Percentiles rank a stretch among this genome's conserved stretches.
Evolutionary conservation across 2,329 filamentous ascomycete genomes (phyloP).

Genomic region (Nigrospora osmanthi): DNA sequence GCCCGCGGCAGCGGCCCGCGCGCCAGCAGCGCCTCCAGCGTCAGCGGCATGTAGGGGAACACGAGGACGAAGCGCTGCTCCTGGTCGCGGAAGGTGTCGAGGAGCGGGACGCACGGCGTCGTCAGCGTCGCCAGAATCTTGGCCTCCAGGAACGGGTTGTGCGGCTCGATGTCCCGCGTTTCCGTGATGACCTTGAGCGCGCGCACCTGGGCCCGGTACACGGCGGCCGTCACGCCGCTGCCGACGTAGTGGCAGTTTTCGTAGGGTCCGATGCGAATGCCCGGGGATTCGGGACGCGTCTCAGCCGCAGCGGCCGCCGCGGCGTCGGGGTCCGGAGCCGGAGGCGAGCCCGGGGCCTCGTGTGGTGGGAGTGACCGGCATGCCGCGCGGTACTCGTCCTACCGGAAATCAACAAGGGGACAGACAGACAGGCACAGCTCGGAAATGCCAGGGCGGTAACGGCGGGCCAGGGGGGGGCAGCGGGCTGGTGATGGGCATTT

Average conservation of each 20-base stretch:
- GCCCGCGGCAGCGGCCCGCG: constrained; percentile 25
- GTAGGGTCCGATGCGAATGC: constrained; percentile 46
- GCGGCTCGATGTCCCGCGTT: constrained; percentile 65
- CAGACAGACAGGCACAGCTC: no score
- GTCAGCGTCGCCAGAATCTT: constrained; percentile 58
- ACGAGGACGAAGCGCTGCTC: constrained; percentile 67
- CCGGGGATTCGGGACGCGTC: constrained; percentile 15
- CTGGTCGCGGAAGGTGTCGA: constrained; percentile 67
- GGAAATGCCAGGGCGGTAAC: no score
- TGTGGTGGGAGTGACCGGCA: constrained; percentile 18
- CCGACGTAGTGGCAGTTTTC: constrained; percentile 45
- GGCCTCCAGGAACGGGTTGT: constrained; percentile 74
- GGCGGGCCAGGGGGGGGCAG: no score
- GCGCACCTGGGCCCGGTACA: constrained; percentile 60
- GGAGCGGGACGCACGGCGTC: constrained; percentile 54
- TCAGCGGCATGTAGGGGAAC: constrained; percentile 76
- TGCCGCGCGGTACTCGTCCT: constrained; percentile 52
- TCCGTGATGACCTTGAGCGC: constrained; percentile 85
- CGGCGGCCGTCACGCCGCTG: constrained; percentile 70
- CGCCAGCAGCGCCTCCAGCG: constrained; percentile 61
- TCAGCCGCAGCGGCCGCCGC: constrained; percentile 1
- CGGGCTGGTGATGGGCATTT: background rate
- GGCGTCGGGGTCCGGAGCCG: constrained; percentile 4
- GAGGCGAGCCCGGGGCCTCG: constrained; percentile 16
- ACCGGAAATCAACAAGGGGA: background rate